Evolutionary conservation across 2,329 filamentous ascomycete genomes (phyloP), one percentile per base, ranked within the genome.

Genomic region (Cytospora piceicola): DNA sequence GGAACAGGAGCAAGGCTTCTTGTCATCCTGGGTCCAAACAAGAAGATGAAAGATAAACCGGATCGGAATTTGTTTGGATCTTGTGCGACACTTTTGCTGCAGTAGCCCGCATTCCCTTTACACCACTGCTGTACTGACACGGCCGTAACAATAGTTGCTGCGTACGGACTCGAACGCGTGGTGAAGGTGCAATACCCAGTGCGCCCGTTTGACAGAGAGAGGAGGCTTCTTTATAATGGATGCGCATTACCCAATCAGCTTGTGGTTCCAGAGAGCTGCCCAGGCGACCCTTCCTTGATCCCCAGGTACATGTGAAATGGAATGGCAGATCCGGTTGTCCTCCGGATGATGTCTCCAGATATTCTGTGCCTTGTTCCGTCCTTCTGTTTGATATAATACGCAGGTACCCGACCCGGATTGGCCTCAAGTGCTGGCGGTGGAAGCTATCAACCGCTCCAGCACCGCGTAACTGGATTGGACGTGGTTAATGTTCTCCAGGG

Each of bases 11-110:
- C 24, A 20, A 52, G 5, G 9, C 49, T 42, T 54, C 6, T 4
- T 11, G n/a, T 14, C 20, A 5, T 27, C 49, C 53, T 27, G 24
- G 27, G 15, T 29, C 55, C 39, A 32, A 34, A 58, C 34, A 32
- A 58, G n/a, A 22, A 49, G 6, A 29, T 20, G 5, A 42, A n/a
- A 20, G 6, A 20, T 20, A 42, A 5, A 22, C 46, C 32, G 30
- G 20, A 24, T 34, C 36, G 51, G 49, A 32, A 55, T 20, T 36
- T 42, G 20, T 8, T n/a, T 17, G 32, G 22, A 60, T 66, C 39
- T 59, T 36, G 60, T 66, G 64, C 60, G 32, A 66, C 60, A 15
- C 17, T 32, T 29, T n/a, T 39, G 64, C 60, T 49, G 60, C 55
- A 20, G 29, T 17, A 17, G 24, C 22, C 64, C 56, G 65, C 59